Conservation (phyloP, 2,329 filamentous ascomycete genomes). For the Fusarium floridanum region DNA sequence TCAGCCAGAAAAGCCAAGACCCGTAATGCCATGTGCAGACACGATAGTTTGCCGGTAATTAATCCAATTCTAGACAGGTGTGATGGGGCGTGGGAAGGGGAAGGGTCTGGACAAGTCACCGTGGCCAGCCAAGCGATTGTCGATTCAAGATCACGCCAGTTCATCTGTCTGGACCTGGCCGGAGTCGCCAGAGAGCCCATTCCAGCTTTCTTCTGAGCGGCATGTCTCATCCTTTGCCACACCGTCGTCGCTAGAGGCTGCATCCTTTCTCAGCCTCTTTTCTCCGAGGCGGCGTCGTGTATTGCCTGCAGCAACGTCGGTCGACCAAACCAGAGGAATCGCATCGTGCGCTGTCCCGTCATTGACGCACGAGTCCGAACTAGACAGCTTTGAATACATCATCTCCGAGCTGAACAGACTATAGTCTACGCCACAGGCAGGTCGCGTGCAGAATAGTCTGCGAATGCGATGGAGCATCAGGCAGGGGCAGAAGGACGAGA, state of each 20-base stretch:
- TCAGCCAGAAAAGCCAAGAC: not conserved
- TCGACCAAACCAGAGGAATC: not conserved
- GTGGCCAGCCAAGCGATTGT: slow-evolving; percentile 13
- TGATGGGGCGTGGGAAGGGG: slow-evolving; percentile 16
- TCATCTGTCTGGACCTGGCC: slow-evolving; percentile 18
- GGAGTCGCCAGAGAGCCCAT: slow-evolving; percentile 7
- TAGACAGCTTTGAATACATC: not conserved
- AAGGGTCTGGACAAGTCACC: slow-evolving; percentile 19
- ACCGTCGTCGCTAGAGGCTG: slow-evolving; percentile 4
- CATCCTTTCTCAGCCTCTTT: slow-evolving; percentile 1
- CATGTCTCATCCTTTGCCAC: slow-evolving; percentile 24
- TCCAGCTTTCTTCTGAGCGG: slow-evolving; percentile 18
- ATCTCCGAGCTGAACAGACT: not conserved
- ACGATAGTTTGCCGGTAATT: slow-evolving; percentile 26
- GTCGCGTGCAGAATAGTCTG: slow-evolving; percentile 18
- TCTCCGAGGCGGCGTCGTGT: not conserved
- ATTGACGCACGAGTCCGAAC: not conserved
- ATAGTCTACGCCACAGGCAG: slow-evolving; percentile 13
- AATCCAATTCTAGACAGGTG: slow-evolving; percentile 14
- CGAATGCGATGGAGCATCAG: slow-evolving; percentile 16
- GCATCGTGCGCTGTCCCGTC: not conserved
- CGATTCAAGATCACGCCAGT: slow-evolving; percentile 30
- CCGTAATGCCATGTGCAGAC: slow-evolving; percentile 6
- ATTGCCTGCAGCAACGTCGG: not conserved
- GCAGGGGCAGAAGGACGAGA: slow-evolving; percentile 6